Evolutionary conservation across 2,329 filamentous ascomycete genomes (phyloP).

Genomic region (Sarocladiaceae sp.): DNA sequence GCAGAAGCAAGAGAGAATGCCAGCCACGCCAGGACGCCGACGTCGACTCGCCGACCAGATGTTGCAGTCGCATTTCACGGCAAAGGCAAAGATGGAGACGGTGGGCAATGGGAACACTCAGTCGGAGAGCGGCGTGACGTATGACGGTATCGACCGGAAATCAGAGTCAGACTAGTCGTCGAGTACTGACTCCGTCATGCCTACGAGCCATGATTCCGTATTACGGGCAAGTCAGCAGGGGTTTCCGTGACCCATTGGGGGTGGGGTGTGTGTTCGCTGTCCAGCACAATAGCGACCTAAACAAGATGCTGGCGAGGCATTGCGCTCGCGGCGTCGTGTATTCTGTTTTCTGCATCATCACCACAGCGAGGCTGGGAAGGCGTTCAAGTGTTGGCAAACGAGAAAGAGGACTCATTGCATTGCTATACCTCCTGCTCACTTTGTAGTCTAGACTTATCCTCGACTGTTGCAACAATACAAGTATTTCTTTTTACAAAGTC

Average conservation of each 20-base stretch:
- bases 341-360: conserved; percentile 1
- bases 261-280: no score
- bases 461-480: neutral
- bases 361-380: neutral
- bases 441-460: neutral
- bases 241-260: no score
- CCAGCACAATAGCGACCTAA: no score
- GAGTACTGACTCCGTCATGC: neutral
- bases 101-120: neutral
- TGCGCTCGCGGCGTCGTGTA: neutral
- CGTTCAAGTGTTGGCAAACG: neutral
- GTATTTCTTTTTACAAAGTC: no score
- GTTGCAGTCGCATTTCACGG: neutral
- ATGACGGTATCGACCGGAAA: conserved; percentile 26
- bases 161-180: neutral
- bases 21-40: neutral
- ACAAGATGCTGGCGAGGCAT: no score
- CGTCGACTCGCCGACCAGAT: neutral
- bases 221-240: no score
- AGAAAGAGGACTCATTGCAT: neutral
- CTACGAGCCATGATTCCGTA: no score
- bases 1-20: neutral
- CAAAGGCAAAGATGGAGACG: neutral
- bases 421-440: neutral
- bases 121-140: conserved; percentile 16